Conservation (phyloP, 176 grass and related monocot species). For the Zizania latifolia region DNA sequence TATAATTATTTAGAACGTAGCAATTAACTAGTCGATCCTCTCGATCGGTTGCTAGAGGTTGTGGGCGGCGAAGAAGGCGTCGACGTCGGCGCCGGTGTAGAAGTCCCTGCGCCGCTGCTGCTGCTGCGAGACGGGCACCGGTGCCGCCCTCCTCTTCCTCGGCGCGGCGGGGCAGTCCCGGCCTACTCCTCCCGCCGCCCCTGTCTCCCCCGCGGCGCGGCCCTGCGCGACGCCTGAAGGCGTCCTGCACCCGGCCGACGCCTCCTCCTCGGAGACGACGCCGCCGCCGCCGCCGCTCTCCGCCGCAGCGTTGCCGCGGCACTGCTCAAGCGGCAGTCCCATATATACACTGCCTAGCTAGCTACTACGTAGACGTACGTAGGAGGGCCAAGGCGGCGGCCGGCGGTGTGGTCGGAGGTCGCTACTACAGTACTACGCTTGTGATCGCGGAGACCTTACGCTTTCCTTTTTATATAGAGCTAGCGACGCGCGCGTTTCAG, state of each 20-base stretch:
- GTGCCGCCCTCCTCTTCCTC: constrained; percentile 21
- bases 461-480: too few species aligned
- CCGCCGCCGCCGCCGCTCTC: background rate
- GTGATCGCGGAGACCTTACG: too few species aligned
- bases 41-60: constrained; percentile 44
- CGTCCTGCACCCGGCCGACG: constrained; percentile 31
- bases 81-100: constrained; percentile 47
- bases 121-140: background rate
- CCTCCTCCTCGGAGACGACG: background rate
- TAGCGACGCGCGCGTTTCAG: too few species aligned
- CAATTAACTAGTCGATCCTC: too few species aligned
- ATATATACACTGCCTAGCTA: too few species aligned
- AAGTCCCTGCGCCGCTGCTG: constrained; percentile 24
- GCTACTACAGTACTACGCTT: too few species aligned
- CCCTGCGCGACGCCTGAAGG: background rate
- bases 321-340: constrained; percentile 29
- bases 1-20: too few species aligned
- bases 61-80: constrained; percentile 49
- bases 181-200: background rate
- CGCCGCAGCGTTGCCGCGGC: background rate
- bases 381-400: too few species aligned
- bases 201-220: too few species aligned
- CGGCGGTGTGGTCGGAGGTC: too few species aligned
- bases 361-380: too few species aligned
- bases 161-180: constrained; percentile 29